Evolutionary conservation across 805 yeast genomes (phyloP), one percentile per base, ranked within the genome.

Genomic region (Tetrapisispora fleetii): DNA sequence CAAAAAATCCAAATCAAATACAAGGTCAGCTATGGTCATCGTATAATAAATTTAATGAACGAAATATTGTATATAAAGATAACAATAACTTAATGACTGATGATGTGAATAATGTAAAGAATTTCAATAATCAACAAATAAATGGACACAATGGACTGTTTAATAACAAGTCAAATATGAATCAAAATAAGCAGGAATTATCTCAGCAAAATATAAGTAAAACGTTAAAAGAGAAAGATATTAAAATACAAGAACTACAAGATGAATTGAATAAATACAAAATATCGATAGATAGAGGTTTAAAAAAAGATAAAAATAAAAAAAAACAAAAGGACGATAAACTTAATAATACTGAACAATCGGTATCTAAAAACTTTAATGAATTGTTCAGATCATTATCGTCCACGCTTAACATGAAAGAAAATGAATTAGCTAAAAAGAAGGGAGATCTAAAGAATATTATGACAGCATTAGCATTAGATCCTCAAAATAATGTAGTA

Each of bases 391-490:
- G 67, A 39, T 75, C 71, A 52, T 62, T 81, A 53, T 67, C 80
- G 2, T 64, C 66, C 22, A 68, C 76, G 13, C 68, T 81, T 49
- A 67, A 70, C 37, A 71, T 73, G 27, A 70, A 74, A 47, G 64
- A 64, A 30, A 60, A 67, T 17, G 87, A 85, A 54, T 68, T 82
- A 47, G 72, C 74, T 27, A 83, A 80, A 19, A 77, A 85, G 1
- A 82, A 82, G 52, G 55, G 68, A 16, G 71, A 84, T 54, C 67
- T 86, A 42, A 93, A 86, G 58, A 73, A 83, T 22, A 56, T 85
- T 10, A 54, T 78, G 22, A 75, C 83, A 1, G 81, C 83, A 0
- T 63, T 78, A 30, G 69, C 80, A 2, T 56, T 78, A 46, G 75
- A 74, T 52, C 81, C 83, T 8, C 59, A 67, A 17, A 75, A 73